Conservation (phyloP, 2,329 filamentous ascomycete genomes). For the Coniochaeta sp. region DNA sequence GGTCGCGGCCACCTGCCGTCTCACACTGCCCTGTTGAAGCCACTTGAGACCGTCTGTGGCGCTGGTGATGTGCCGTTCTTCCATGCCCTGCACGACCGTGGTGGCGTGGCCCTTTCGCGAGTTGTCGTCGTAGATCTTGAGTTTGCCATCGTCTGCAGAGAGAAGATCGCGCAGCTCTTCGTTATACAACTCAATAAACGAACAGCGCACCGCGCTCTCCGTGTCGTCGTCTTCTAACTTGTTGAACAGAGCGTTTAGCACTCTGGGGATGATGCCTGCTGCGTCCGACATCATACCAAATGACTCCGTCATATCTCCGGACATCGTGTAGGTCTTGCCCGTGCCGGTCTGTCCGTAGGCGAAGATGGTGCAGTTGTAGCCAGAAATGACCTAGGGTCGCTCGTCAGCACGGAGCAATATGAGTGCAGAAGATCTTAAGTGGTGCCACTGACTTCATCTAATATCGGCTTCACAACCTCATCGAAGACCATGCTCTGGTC, state of each 20-base stretch:
- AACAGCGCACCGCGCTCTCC: constrained; percentile 91
- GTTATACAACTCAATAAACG: constrained; percentile 98
- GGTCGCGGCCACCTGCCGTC: constrained; percentile 97
- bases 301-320: constrained; percentile 87
- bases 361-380: constrained; percentile 98
- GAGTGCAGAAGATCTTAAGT: not conserved
- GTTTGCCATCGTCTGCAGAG: constrained; percentile 70
- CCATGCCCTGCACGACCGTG: constrained; percentile 94
- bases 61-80: constrained; percentile 85
- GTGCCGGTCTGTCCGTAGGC: constrained; percentile 97
- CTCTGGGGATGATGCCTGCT: constrained; percentile 91
- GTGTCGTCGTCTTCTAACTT: constrained; percentile 71
- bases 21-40: constrained; percentile 81
- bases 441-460: constrained; percentile 66
- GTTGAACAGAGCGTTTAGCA: constrained; percentile 77
- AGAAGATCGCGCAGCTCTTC: constrained; percentile 91
- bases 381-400: constrained; percentile 66
- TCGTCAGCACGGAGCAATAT: not conserved
- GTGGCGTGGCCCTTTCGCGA: constrained; percentile 76
- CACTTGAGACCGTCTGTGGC: constrained; percentile 82
- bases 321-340: constrained; percentile 99
- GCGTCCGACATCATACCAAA: constrained; percentile 80
- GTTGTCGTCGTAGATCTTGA: constrained; percentile 93
- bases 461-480: constrained; percentile 85
- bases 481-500: constrained; percentile 94